These are phyloP conservation scores for Xylaria digitata DNA, from an alignment of 2,329 filamentous ascomycete genomes.

Conservation along the genomic window DNA sequence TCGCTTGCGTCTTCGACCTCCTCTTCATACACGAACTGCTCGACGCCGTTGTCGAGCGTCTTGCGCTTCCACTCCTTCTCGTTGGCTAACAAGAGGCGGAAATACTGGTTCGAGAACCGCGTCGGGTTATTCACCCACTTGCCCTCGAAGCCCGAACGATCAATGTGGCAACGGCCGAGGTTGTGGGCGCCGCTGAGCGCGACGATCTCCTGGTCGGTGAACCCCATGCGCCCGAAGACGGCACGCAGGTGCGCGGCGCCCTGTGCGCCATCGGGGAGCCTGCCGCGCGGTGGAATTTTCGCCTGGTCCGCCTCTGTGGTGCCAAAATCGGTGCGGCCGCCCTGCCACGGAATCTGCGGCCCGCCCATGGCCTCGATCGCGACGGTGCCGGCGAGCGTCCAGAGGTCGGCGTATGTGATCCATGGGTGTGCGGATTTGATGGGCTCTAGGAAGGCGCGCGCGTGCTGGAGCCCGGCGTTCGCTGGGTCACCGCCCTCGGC, in stretches of 20 bases:
- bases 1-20: conserved; percentile 58
- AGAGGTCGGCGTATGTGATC: conserved; percentile 74
- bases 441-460: conserved; percentile 71
- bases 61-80: conserved; percentile 49
- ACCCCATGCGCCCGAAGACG: conserved; percentile 96
- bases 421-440: conserved; percentile 68
- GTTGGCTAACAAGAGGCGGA: conserved; percentile 50
- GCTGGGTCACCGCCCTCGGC: conserved; percentile 72
- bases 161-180: conserved; percentile 75
- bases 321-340: conserved; percentile 71
- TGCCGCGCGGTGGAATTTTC: conserved; percentile 66
- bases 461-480: conserved; percentile 72
- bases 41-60: conserved; percentile 46
- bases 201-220: conserved; percentile 95
- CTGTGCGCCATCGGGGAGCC: conserved; percentile 81
- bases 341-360: conserved; percentile 65
- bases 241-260: conserved; percentile 82
- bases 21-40: conserved; percentile 68
- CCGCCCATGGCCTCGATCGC: conserved; percentile 71
- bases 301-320: conserved; percentile 53
- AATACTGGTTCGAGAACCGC: conserved; percentile 55
- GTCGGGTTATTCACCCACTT: conserved; percentile 54
- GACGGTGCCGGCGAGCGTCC: conserved; percentile 70
- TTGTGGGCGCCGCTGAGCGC: conserved; percentile 87
- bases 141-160: conserved; percentile 51